Evolutionary conservation across 2,329 filamentous ascomycete species (phyloP).

Genomic region (Huntiella abstrusa): DNA sequence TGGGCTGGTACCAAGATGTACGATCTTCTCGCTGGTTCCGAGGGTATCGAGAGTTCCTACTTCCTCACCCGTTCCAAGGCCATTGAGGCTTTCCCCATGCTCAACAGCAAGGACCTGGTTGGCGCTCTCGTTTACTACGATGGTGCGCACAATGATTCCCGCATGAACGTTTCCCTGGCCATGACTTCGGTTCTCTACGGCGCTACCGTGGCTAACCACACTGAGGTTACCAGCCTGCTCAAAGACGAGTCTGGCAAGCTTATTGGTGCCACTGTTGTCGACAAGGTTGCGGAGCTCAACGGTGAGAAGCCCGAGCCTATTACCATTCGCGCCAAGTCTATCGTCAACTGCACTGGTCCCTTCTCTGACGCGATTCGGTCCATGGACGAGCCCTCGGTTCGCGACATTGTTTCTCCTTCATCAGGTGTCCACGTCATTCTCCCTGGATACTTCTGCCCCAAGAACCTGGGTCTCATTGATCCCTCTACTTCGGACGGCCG

Average conservation of each 20-base stretch:
- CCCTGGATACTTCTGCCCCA: slow-evolving; percentile 69
- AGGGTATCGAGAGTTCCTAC: slow-evolving; percentile 78
- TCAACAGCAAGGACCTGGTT: slow-evolving; percentile 59
- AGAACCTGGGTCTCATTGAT: slow-evolving; percentile 75
- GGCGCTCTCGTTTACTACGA: slow-evolving; percentile 83
- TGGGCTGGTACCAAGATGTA: slow-evolving; percentile 67
- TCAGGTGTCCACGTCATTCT: slow-evolving; percentile 76
- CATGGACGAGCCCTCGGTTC: slow-evolving; percentile 54
- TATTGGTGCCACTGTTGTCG: slow-evolving; percentile 54
- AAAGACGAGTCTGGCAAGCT: slow-evolving; percentile 57
- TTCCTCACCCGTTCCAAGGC: slow-evolving; percentile 76
- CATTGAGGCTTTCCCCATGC: slow-evolving; percentile 73
- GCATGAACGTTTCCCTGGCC: slow-evolving; percentile 78
- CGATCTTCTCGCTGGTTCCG: slow-evolving; percentile 66
- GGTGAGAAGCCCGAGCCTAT: slow-evolving; percentile 42
- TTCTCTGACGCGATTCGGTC: slow-evolving; percentile 75
- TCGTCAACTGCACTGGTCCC: slow-evolving; percentile 78
- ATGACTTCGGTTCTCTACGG: slow-evolving; percentile 82
- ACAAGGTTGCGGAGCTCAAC: slow-evolving; percentile 47
- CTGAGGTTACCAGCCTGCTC: slow-evolving; percentile 58
- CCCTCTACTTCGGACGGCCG: slow-evolving; percentile 72
- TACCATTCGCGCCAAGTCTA: slow-evolving; percentile 55
- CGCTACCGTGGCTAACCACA: slow-evolving; percentile 63
- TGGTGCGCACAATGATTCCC: slow-evolving; percentile 78
- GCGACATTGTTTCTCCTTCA: slow-evolving; percentile 68